phyloP scores from a whole-genome alignment of 2,329 filamentous ascomycete species.

The Calonectria hawksworthii region DNA sequence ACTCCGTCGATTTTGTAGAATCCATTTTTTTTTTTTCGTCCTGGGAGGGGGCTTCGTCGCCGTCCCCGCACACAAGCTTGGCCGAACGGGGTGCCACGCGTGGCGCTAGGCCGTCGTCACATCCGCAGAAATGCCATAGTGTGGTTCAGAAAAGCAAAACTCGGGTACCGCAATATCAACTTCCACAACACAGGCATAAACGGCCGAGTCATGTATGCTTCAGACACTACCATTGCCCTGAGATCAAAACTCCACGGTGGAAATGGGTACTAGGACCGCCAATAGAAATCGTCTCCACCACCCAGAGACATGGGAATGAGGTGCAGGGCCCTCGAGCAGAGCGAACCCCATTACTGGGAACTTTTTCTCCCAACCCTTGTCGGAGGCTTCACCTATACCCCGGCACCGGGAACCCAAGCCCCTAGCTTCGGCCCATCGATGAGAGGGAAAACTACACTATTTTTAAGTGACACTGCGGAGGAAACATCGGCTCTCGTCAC shows the following conservation, averaged over 20 bases:
- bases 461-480: constrained; percentile 13
- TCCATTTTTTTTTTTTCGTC: background rate
- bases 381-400: constrained; percentile 2
- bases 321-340: background rate
- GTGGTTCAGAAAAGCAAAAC: constrained; percentile 11
- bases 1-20: background rate
- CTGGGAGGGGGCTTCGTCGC: background rate
- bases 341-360: constrained; percentile 8
- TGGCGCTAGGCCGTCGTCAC: background rate
- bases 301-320: constrained; percentile 8
- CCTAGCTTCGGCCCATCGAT: constrained; percentile 1
- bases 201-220: constrained; percentile 13
- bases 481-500: constrained; percentile 18
- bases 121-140: background rate
- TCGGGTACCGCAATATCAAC: background rate
- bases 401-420: constrained; percentile 10
- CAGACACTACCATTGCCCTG: background rate
- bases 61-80: background rate
- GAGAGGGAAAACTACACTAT: constrained; percentile 27
- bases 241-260: background rate
- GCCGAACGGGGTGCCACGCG: background rate
- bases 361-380: constrained; percentile 5
- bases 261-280: background rate
- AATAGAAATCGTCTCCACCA: constrained; percentile 4
- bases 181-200: constrained; percentile 6